Evolutionary conservation across 2,329 filamentous ascomycete genomes (phyloP).

Genomic region (Fragosphaeria purpurea): DNA sequence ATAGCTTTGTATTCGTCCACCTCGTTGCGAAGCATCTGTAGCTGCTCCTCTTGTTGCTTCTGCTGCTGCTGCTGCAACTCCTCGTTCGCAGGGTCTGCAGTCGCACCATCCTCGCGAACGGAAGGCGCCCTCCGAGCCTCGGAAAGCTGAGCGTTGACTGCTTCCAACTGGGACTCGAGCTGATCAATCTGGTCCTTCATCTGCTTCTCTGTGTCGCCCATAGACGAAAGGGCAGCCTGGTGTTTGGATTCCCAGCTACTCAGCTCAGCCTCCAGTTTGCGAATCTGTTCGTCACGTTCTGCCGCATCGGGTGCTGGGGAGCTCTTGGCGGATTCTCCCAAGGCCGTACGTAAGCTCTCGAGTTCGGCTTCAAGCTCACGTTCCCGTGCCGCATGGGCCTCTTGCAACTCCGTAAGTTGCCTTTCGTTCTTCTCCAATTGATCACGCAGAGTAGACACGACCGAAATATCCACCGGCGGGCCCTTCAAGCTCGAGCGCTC

Average conservation of each 20-base stretch:
- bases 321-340: slow-evolving; percentile 23
- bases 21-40: slow-evolving; percentile 57
- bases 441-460: slow-evolving; percentile 77
- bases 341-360: slow-evolving; percentile 50
- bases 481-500: slow-evolving; percentile 82
- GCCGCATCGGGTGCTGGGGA: slow-evolving; percentile 12
- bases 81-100: slow-evolving; percentile 17
- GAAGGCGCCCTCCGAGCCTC: slow-evolving; percentile 21
- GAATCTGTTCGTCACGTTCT: slow-evolving; percentile 47
- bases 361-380: slow-evolving; percentile 64
- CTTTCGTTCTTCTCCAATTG: slow-evolving; percentile 81
- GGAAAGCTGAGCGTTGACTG: slow-evolving; percentile 42
- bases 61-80: slow-evolving; percentile 28
- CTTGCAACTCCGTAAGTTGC: slow-evolving; percentile 64
- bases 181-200: slow-evolving; percentile 63
- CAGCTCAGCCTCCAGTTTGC: slow-evolving; percentile 61
- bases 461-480: slow-evolving; percentile 80
- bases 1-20: slow-evolving; percentile 73
- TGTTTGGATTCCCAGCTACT: slow-evolving; percentile 69
- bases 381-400: slow-evolving; percentile 64
- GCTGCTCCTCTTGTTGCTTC: slow-evolving; percentile 46
- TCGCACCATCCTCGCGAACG: slow-evolving; percentile 11
- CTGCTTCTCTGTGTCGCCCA: slow-evolving; percentile 62
- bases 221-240: slow-evolving; percentile 54
- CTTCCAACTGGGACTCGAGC: slow-evolving; percentile 51